Base-by-base conservation (phyloP, 2,329 filamentous ascomycete species). In the Geosmithia flava region DNA sequence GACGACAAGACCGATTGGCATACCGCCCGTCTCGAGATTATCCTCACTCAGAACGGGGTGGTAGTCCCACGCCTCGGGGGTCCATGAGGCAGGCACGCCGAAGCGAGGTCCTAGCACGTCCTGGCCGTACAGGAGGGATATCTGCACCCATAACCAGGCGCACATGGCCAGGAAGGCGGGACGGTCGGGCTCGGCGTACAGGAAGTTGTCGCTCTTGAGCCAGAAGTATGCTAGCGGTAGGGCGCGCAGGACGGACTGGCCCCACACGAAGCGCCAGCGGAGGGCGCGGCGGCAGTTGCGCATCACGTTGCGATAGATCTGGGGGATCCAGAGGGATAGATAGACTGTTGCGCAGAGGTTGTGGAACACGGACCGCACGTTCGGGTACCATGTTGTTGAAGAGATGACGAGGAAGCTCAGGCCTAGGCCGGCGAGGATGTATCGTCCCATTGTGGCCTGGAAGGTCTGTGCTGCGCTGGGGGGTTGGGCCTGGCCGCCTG, bases 211-310 rank as follows among this genome's bases (percentile, higher is more conserved):
- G 20, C 76, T 68, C 47, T 81, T 78, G 15, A 85, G 72, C 62
- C 90, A 94, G 58, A 97, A 91, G 62, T 97, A 97, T 1, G 83
- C 74, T 48, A 96, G 78, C 1, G 93, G 91, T 1, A 85, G 67
- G 6, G 95, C 69, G 2, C 93, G 83, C 7, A 95, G 72, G 5
- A 83, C 56, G 45, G 86, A 93, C 62, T 95, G 87, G 2, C 89
- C 90, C 20, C 89, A 60, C 49, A 95, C 84, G 60, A 95, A 98
- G 51, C 85, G 84, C 89, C 90, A 96, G 3, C 83, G 77, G n/a
- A 97, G 72, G 1, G 91, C 90, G 57, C 86, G 87, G 41, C 90
- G 87, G 63, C 89, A 95, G 65, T 96, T 96, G 48, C 91, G 86
- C 65, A 87, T 80, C 47, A 85, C 74, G 62, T 98, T 98, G 52